phyloP scores from a whole-genome alignment of 2,329 filamentous ascomycete species.

The Pseudocercospora crystallina region DNA sequence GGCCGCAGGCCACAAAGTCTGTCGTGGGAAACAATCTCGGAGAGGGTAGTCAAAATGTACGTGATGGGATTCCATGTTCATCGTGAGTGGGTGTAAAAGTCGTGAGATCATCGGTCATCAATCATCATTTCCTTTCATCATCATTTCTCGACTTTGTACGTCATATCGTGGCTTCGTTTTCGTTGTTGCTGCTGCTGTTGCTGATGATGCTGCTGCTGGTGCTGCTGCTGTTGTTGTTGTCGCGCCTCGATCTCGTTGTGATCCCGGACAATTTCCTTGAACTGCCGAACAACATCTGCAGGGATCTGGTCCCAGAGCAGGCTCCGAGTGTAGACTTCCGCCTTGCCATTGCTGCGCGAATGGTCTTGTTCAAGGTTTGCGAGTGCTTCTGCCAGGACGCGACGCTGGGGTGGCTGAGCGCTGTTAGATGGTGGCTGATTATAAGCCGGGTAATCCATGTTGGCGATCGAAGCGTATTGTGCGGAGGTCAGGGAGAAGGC shows the following conservation, averaged over 20 bases:
- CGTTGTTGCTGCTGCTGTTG: conserved; percentile 17
- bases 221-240: conserved; percentile 18
- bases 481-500: conserved; percentile 81
- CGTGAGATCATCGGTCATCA: conserved; percentile 15
- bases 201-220: conserved; percentile 9
- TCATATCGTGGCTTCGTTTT: conserved; percentile 18
- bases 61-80: conserved; percentile 1
- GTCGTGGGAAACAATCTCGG: not conserved
- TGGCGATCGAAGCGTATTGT: conserved; percentile 84
- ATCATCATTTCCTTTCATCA: conserved; percentile 8
- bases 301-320: conserved; percentile 94
- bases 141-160: conserved; percentile 21
- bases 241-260: conserved; percentile 31
- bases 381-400: conserved; percentile 78
- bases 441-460: conserved; percentile 65
- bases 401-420: conserved; percentile 47
- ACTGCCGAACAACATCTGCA: conserved; percentile 84
- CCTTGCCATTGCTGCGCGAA: conserved; percentile 47
- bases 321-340: conserved; percentile 89
- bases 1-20: no score
- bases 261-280: conserved; percentile 85
- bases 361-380: conserved; percentile 70
- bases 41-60: no score
- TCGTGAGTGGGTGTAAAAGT: not conserved
- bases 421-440: conserved; percentile 26